Evolutionary conservation across 1,284 basidiomycete genomes (phyloP), one percentile per base, ranked within the genome.

Genomic region (Inonotus hispidus): DNA sequence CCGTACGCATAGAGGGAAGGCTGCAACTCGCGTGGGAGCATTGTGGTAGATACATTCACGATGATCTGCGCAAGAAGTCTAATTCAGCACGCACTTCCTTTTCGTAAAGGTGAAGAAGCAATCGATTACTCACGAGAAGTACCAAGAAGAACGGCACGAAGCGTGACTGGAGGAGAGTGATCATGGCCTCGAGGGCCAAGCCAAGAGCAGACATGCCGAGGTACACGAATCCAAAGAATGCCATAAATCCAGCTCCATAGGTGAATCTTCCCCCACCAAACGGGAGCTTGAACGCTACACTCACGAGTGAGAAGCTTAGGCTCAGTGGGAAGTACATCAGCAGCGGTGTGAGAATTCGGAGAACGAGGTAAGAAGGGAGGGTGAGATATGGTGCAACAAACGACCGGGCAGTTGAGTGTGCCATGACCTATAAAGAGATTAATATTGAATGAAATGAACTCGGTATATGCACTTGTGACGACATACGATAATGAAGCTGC

Each of bases 1-100:
- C 74, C 72, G 49, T 73, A 74, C 29, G 70, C 64, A 68, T 73
- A 82, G 63, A 82, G 75, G 63, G 66, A 53, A 7, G 73, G 73
- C 63, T 79, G 77, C 4, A 82, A 72, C 60, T 80, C 78, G 54
- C 74, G 71, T 1, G 80, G 81, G 0, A 80, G 63, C 0, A 72
- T 67, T 2, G 70, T 75, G 39, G 76, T 74, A 1, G 77, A 74
- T 49, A 81, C 75, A 62, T 80, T 80, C 63, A 67, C 70, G 53
- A 82, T 74, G 59, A 81, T 80, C 67, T 73, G 45, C 16, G 23
- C n/a, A 5, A 19, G n/a, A 49, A 23, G n/a, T 21, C 23, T 23
- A 49, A 49, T 49, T 21, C 11, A n/a, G 23, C 46, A 32, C 32
- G 32, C 32, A 32, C 32, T 32, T 32, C 32, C 32, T 32, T 32